A percentile compares a stretch with the other conserved stretches of the same genome.
Conservation (phyloP, 805 yeast genomes). For the Groenewaldozyma salmanticensis region DNA sequence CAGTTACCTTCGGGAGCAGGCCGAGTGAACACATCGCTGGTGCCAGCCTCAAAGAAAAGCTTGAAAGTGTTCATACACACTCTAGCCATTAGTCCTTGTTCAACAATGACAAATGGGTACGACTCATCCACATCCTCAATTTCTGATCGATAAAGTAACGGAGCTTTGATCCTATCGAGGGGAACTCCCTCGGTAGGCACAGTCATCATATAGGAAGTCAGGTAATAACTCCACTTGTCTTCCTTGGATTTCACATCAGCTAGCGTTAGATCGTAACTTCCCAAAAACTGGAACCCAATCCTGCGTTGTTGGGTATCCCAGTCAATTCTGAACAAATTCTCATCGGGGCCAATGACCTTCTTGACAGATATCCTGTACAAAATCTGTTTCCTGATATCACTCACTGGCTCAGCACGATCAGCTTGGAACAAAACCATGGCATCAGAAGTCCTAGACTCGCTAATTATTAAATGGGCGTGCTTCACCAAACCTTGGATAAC, state of each 20-base stretch:
- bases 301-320: conserved; percentile 44
- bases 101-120: conserved; percentile 41
- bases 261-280: conserved; percentile 62
- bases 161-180: conserved; percentile 63
- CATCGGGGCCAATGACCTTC: conserved; percentile 71
- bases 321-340: conserved; percentile 83
- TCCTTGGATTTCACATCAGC: conserved; percentile 59
- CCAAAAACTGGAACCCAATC: conserved; percentile 71
- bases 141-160: conserved; percentile 51
- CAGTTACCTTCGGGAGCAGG: conserved; percentile 34
- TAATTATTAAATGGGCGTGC: conserved; percentile 75
- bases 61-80: conserved; percentile 71
- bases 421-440: conserved; percentile 72
- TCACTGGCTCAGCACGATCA: conserved; percentile 54
- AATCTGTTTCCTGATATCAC: conserved; percentile 82
- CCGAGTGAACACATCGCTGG: conserved; percentile 72
- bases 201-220: conserved; percentile 86
- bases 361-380: conserved; percentile 83
- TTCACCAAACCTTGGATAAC: conserved; percentile 75
- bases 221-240: conserved; percentile 85
- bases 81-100: conserved; percentile 66
- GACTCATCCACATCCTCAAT: conserved; percentile 18
- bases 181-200: conserved; percentile 97
- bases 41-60: conserved; percentile 67
- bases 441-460: conserved; percentile 73